Evolutionary conservation across 106 monocot genomes (phyloP), one percentile per base, ranked within the genome.

Genomic region (Hemerocallis citrina): DNA sequence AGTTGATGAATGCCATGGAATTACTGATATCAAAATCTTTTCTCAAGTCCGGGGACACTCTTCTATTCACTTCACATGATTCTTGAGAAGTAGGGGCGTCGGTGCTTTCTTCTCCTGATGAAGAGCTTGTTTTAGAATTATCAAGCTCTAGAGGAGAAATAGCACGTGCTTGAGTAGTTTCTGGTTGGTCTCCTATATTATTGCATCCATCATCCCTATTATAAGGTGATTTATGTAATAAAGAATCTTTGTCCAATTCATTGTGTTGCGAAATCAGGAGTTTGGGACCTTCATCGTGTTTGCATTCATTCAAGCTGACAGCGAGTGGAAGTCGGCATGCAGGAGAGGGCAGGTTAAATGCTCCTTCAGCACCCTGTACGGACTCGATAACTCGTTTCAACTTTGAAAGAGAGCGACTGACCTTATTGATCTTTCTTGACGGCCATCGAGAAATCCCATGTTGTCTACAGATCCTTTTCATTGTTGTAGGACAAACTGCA

Each of bases 381-480:
- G 89, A 84, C 34, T 89, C 80, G 8, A 88, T 80, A 10, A 86
- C 85, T 68, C 71, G 71, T 46, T 78, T 81, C 24, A 86, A 59
- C 61, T 86, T 78, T 20, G 77, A 75, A 28, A 86, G 70, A 34
- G 85, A 86, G 15, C 81, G 81, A 49, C 78, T 86, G 44, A 86
- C 85, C 60, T 86, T 86, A 28, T 81, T 86, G 52, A 86, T 86
- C 74, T 81, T 81, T 58, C 85, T 81, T 36, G 85, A 86, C 15
- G 85, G 85, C 85, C 85, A 86, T 13, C 85, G 41, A 10, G 77
- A 75, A 9, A 86, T 86, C 11, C 85, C 85, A 60, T 86, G 85
- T 55, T 81, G 81, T 71, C 85, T 76, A 35, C 85, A 86, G 36
- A 86, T 86, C 30, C 85, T 77, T 38, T 86, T 86, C 85, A 86